Conservation (phyloP, 139 green algal genomes). For the Yamagishiella unicocca region DNA sequence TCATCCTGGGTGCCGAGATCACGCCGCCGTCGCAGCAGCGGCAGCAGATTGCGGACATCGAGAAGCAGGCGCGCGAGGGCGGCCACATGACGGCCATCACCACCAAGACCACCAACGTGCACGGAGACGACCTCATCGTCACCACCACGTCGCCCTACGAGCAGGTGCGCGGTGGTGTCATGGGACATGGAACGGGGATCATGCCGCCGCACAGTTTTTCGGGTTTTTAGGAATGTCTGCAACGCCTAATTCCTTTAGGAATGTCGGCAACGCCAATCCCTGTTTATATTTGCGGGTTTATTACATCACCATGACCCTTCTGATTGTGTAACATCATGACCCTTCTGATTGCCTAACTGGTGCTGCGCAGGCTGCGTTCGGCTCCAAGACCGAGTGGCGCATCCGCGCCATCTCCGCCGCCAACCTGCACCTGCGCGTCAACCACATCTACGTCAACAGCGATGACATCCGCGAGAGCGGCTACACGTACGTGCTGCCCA, state of each 20-base stretch:
- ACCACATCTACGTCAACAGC: slow-evolving; percentile 99
- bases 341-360: too few relatives aligned
- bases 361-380: slow-evolving; percentile 80
- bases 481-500: slow-evolving; percentile 99
- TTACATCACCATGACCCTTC: too few relatives aligned
- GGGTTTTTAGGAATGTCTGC: too few relatives aligned
- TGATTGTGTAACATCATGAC: too few relatives aligned
- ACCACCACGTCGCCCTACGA: slow-evolving; percentile 98
- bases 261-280: too few relatives aligned
- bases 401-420: slow-evolving; percentile 96
- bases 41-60: slow-evolving; percentile 99
- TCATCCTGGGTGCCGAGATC: slow-evolving; percentile 99
- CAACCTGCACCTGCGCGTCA: slow-evolving; percentile 99
- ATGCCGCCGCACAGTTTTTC: too few relatives aligned
- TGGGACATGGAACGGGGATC: too few relatives aligned
- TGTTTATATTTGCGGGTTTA: too few relatives aligned
- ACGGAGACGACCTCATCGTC: slow-evolving; percentile 98
- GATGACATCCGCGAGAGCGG: slow-evolving; percentile 95
- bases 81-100: slow-evolving; percentile 94
- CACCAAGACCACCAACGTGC: slow-evolving; percentile 96
- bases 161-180: slow-evolving; percentile 71
- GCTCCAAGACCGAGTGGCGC: slow-evolving; percentile 98
- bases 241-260: too few relatives aligned
- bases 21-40: slow-evolving; percentile 95
- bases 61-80: slow-evolving; percentile 93